phyloP scores from a whole-genome alignment of 371 early-diverging fungal species.

The Syncephalastrum monosporum region DNA sequence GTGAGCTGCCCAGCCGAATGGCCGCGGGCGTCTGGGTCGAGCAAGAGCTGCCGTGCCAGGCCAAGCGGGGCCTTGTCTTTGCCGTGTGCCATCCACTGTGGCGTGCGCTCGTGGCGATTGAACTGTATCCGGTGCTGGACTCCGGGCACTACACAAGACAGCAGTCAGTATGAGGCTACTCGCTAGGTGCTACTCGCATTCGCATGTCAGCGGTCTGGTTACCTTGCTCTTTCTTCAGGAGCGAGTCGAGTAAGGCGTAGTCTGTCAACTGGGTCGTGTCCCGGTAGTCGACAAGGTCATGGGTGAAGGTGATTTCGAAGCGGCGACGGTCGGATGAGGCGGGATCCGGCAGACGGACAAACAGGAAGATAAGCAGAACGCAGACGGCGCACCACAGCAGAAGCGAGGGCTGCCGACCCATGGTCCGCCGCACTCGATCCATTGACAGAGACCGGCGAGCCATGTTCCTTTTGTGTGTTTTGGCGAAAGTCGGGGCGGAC shows the following conservation, averaged over 20 bases:
- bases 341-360: slow-evolving; percentile 7
- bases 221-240: slow-evolving; percentile 26
- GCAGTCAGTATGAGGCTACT: too few species aligned
- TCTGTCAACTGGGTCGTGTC: slow-evolving; percentile 33
- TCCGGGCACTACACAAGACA: too few species aligned
- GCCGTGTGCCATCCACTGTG: slow-evolving; percentile 12
- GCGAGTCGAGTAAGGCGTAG: slow-evolving; percentile 24
- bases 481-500: too few species aligned
- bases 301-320: slow-evolving; percentile 9
- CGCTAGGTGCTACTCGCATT: too few species aligned
- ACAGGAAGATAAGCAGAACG: slow-evolving; percentile 4
- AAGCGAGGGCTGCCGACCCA: slow-evolving; percentile 5
- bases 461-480: not conserved
- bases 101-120: slow-evolving; percentile 19
- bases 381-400: slow-evolving; percentile 9
- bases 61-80: slow-evolving; percentile 3
- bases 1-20: slow-evolving; percentile 30
- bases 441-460: not conserved
- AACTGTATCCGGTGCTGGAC: slow-evolving; percentile 1
- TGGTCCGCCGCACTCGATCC: slow-evolving; percentile 9
- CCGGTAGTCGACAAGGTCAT: slow-evolving; percentile 19
- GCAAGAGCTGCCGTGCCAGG: slow-evolving; percentile 11
- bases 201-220: not conserved
- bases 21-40: slow-evolving; percentile 4
- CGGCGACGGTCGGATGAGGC: slow-evolving; percentile 5